phyloP scores from a whole-genome alignment of 2,329 filamentous ascomycete genomes.

The Verticillium albo-atrum region DNA sequence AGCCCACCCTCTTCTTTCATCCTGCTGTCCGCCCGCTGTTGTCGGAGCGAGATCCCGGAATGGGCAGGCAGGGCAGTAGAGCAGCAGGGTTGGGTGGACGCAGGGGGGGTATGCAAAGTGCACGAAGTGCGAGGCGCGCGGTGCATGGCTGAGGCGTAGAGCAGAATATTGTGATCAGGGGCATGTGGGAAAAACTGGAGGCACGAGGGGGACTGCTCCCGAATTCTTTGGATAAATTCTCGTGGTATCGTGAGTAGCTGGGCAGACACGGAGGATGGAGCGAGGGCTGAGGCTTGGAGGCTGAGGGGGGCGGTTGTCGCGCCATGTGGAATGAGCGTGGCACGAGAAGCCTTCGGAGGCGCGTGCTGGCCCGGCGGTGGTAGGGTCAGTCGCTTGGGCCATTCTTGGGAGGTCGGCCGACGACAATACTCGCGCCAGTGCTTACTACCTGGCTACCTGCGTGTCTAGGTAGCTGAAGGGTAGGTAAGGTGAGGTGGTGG shows the following conservation, averaged over 20 bases:
- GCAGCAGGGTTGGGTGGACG: not conserved
- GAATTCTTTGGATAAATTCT: not conserved
- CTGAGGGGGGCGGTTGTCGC: not conserved
- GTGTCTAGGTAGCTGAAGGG: no score
- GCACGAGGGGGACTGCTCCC: not conserved
- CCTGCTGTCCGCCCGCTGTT: not conserved
- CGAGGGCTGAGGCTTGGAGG: not conserved
- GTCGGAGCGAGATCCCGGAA: not conserved
- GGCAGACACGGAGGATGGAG: not conserved
- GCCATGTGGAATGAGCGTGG: constrained; percentile 1
- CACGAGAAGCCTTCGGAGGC: not conserved
- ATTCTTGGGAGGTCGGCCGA: not conserved
- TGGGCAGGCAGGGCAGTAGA: not conserved
- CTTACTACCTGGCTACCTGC: no score
- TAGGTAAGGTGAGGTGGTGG: not conserved
- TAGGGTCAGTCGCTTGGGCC: not conserved
- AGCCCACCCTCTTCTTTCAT: not conserved
- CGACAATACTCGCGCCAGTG: no score
- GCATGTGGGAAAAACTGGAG: not conserved
- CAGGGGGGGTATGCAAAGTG: not conserved
- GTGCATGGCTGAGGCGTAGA: not conserved
- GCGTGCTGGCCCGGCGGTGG: not conserved
- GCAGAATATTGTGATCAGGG: not conserved
- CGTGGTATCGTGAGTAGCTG: not conserved
- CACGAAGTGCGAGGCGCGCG: not conserved